Conservation (phyloP, 352 stramenopile species). For the Pythium graminicola region DNA sequence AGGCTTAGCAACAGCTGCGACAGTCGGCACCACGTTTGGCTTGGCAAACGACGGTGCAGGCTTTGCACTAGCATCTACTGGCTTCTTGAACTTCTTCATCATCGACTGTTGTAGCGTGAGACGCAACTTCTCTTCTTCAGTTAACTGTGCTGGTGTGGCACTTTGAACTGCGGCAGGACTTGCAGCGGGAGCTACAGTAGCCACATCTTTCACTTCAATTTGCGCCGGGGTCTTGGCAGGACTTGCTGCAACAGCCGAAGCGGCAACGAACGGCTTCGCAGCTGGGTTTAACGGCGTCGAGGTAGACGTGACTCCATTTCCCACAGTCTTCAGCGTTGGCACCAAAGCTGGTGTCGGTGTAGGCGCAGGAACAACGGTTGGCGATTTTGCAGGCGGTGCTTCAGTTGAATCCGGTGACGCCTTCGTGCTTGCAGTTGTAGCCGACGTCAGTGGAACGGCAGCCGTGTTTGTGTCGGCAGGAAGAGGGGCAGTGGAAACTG, state of each 20-base stretch:
- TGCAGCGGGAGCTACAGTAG: not conserved
- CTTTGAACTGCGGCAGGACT: not conserved
- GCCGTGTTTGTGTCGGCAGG: not conserved
- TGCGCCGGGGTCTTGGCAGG: constrained; percentile 13
- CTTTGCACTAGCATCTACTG: not conserved
- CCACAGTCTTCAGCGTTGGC: constrained; percentile 14
- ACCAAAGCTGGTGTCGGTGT: not conserved
- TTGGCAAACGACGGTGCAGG: no score
- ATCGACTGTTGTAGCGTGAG: constrained; percentile 60
- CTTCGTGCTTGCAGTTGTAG: not conserved
- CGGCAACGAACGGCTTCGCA: constrained; percentile 11
- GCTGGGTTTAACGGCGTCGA: not conserved
- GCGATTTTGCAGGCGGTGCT: constrained; percentile 1
- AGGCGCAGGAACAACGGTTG: not conserved
- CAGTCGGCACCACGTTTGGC: not conserved
- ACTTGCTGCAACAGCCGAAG: constrained; percentile 3
- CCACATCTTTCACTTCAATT: constrained; percentile 5
- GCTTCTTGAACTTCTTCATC: constrained; percentile 46
- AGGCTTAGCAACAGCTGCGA: constrained; percentile 4
- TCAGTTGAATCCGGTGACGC: not conserved
- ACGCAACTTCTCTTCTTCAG: constrained; percentile 56
- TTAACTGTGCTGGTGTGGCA: constrained; percentile 11
- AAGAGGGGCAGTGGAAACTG: not conserved
- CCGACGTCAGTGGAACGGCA: not conserved
- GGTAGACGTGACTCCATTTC: no score